A percentile compares a stretch with the other conserved stretches of the same genome.
These are phyloP conservation scores for Yamadazyma friedrichii DNA, from an alignment of 1,139 yeast genomes.

Conservation along the genomic window DNA sequence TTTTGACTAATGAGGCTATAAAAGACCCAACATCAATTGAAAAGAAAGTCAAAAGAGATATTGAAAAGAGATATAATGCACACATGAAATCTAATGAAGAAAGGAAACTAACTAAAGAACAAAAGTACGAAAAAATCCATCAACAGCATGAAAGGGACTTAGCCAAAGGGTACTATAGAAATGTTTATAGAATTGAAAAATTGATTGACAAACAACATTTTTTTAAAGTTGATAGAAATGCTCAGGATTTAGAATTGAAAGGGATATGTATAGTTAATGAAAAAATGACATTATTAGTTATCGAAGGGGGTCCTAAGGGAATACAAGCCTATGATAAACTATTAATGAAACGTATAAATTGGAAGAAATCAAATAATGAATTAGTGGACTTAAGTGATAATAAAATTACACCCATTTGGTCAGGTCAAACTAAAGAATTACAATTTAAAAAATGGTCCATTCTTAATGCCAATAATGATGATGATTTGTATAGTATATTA, in stretches of 20 bases:
- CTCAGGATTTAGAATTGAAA: conserved; percentile 62
- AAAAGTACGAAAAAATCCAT: conserved; percentile 49
- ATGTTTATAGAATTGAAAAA: conserved; percentile 57
- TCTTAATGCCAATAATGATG: conserved; percentile 49
- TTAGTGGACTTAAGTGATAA: conserved; percentile 45
- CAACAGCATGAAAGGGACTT: conserved; percentile 45
- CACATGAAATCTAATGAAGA: conserved; percentile 65
- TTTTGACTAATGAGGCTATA: conserved; percentile 82
- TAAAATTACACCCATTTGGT: conserved; percentile 65
- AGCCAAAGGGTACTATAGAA: conserved; percentile 49
- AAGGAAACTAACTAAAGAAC: conserved; percentile 61
- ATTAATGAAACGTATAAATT: conserved; percentile 60
- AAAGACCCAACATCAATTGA: conserved; percentile 90
- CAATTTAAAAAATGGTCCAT: conserved; percentile 64
- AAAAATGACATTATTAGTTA: conserved; percentile 59
- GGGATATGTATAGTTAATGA: conserved; percentile 53
- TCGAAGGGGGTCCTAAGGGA: conserved; percentile 68
- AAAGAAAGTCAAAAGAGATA: conserved; percentile 64
- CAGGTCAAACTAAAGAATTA: conserved; percentile 59
- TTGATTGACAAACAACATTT: conserved; percentile 65
- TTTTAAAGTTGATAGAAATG: conserved; percentile 76
- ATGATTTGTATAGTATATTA: conserved; percentile 53
- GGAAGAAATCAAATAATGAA: conserved; percentile 51
- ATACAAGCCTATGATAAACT: conserved; percentile 63
- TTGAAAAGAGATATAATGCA: conserved; percentile 55